Base-by-base conservation (phyloP, 225 moss, liverwort and hornwort genomes). In the Takakia lepidozioides region DNA sequence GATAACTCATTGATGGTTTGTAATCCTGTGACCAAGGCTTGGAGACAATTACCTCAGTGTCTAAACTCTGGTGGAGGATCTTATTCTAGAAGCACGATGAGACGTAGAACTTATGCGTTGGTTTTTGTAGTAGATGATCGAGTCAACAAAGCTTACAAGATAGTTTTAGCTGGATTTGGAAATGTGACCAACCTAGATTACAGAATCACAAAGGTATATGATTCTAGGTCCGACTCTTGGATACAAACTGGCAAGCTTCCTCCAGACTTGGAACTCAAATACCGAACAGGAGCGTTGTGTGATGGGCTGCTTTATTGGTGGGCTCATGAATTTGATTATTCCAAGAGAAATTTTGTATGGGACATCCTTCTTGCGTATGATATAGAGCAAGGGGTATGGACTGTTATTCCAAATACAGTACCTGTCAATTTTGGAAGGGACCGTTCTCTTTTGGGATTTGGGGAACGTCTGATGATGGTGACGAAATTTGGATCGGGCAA, bases 11-110 rank as follows among this genome's bases (percentile, higher is more conserved):
- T 52, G 1, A 19, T 35, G 11, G 29, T 52, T 1, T 2, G 30
- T 8, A 52, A 52, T 21, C 34, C 30, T 37, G 17, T 52, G 35
- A 52, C 51, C 21, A 52, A 52, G 21, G 25, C 35, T 22, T 52
- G 51, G 51, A 36, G 51, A 38, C 29, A 36, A 24, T 20, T 52
- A 24, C 51, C 51, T 14, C 48, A n/a, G n/a, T n/a, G n/a, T n/a
- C n/a, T n/a, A n/a, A n/a, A n/a, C n/a, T n/a, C n/a, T n/a, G n/a
- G n/a, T n/a, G n/a, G n/a, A n/a, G n/a, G n/a, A n/a, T n/a, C 48
- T 8, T 16, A 25, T 8, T 16, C 28, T 2, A 26, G 11, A 27
- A n/a, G 27, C 28, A 14, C 29, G 3, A 27, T 2, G 48, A 48
- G n/a, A 48, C 13, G 48, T 24, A 26, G 28, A 27, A 27, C 48